Evolutionary conservation across 2,329 filamentous ascomycete species (phyloP).

Genomic region (Penicillium decumbens): DNA sequence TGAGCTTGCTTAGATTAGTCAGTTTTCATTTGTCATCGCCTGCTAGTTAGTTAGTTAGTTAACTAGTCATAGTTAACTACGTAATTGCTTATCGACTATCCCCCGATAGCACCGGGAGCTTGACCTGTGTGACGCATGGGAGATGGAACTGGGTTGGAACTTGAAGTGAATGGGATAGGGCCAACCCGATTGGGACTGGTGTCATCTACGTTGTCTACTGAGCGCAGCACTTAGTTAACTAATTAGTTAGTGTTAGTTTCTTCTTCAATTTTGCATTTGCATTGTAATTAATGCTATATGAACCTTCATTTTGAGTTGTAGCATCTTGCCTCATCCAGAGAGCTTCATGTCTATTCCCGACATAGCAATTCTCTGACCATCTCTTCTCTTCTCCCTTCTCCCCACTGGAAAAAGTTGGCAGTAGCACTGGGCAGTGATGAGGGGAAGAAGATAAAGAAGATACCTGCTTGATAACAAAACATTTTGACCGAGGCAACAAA

Average conservation of each 20-base stretch:
- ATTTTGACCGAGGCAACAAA: not conserved
- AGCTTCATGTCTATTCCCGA: not conserved
- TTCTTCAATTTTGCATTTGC: too few species aligned
- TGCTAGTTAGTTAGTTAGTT: not conserved
- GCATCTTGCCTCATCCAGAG: not conserved
- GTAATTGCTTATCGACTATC: not conserved
- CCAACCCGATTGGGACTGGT: too few species aligned
- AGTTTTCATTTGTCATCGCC: not conserved
- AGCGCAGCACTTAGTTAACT: too few species aligned
- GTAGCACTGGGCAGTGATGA: not conserved
- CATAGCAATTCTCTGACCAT: not conserved
- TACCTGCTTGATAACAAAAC: not conserved
- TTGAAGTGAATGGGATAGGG: too few species aligned
- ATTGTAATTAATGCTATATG: too few species aligned
- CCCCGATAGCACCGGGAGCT: not conserved
- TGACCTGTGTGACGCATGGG: not conserved
- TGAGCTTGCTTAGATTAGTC: not conserved
- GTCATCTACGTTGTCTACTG: too few species aligned
- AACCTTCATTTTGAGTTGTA: too few species aligned
- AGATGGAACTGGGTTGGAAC: too few species aligned
- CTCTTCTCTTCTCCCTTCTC: not conserved
- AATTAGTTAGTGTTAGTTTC: too few species aligned
- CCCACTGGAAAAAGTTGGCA: not conserved
- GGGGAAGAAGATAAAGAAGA: not conserved
- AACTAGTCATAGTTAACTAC: too few species aligned